These are phyloP conservation scores for Ophiocordyceps robertsii DNA, from an alignment of 2,329 filamentous ascomycete species.

Conservation along the genomic window DNA sequence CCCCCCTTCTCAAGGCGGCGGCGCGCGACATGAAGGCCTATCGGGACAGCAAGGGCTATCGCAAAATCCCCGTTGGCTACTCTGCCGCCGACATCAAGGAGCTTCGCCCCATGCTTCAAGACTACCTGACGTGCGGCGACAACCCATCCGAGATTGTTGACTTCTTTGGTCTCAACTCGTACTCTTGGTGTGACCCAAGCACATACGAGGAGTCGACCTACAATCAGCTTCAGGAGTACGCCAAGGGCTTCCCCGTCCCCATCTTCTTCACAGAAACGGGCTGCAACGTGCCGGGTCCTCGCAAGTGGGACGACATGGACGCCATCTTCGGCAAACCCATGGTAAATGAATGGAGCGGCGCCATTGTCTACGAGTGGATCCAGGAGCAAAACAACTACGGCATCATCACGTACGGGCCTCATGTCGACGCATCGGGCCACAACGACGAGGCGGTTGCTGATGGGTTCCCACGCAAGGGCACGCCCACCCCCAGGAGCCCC, in stretches of 20 bases:
- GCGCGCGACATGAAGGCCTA: conserved; percentile 74
- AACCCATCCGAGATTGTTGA: conserved; percentile 59
- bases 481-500: conserved; percentile 56
- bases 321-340: conserved; percentile 67
- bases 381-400: conserved; percentile 75
- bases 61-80: conserved; percentile 74
- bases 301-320: conserved; percentile 57
- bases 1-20: conserved; percentile 74
- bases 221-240: conserved; percentile 49
- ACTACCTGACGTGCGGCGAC: conserved; percentile 67
- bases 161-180: conserved; percentile 78
- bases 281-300: conserved; percentile 53
- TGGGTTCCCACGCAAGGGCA: conserved; percentile 58
- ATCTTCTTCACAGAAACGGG: conserved; percentile 87
- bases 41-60: conserved; percentile 60
- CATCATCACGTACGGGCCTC: conserved; percentile 59
- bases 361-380: conserved; percentile 86
- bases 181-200: conserved; percentile 60
- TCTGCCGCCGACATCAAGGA: conserved; percentile 73
- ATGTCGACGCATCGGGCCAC: conserved; percentile 34
- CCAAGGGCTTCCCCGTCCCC: conserved; percentile 61
- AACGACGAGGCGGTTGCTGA: conserved; percentile 44
- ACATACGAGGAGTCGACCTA: conserved; percentile 56
- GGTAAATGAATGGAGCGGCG: conserved; percentile 56
- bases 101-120: conserved; percentile 45